Percentiles rank a stretch among this genome's conserved stretches.
phyloP scores from a whole-genome alignment of 495 filamentous ascomycete species.

The Xylaria grammica region DNA sequence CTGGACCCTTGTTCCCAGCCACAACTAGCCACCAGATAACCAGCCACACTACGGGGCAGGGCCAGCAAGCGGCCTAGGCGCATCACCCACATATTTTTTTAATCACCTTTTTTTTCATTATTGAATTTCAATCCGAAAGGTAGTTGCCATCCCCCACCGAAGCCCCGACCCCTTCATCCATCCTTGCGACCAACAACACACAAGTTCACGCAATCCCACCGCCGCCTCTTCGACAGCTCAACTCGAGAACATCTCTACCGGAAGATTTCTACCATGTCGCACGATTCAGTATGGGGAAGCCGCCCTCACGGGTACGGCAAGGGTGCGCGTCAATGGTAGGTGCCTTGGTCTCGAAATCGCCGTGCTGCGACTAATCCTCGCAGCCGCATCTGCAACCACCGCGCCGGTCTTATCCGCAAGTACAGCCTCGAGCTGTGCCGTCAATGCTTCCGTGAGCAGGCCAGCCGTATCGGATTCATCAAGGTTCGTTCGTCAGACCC shows the following conservation, averaged over 20 bases:
- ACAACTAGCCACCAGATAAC: no score
- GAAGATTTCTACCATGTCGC: conserved; percentile 78
- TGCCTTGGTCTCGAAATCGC: conserved; percentile 9
- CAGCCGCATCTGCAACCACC: conserved; percentile 95
- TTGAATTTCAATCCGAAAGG: no score
- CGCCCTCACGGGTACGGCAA: conserved; percentile 94
- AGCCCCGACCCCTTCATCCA: no score
- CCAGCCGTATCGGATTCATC: conserved; percentile 92
- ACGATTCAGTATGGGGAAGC: conserved; percentile 98
- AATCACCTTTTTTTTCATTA: no score
- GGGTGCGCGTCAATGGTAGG: conserved; percentile 88
- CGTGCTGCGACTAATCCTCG: conserved; percentile 30
- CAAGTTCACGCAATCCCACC: neutral
- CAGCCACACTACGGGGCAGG: no score
- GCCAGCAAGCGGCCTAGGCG: no score
- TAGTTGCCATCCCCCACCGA: no score
- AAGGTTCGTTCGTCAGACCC: conserved; percentile 68
- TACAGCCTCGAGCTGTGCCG: conserved; percentile 99
- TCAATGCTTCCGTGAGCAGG: conserved; percentile 99
- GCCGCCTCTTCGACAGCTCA: neutral
- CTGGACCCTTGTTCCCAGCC: no score
- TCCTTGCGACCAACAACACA: no score
- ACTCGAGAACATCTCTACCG: no score
- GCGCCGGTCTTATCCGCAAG: conserved; percentile 96
- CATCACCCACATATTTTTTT: no score